Evolutionary conservation across 441 rosid species (phyloP).

Genomic region (Manihot esculenta): DNA sequence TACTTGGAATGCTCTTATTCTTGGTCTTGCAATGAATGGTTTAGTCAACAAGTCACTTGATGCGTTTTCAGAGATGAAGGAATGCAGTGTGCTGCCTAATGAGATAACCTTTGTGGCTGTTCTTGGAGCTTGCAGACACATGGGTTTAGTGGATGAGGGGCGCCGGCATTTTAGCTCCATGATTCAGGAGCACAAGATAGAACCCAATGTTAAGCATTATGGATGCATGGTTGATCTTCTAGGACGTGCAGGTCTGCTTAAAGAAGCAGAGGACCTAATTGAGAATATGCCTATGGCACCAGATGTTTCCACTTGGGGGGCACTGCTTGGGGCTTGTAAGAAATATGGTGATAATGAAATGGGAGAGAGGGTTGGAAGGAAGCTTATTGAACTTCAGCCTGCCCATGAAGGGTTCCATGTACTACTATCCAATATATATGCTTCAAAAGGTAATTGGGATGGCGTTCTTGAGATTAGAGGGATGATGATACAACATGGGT

Average conservation of each 20-base stretch:
- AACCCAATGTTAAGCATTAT: constrained; percentile 65
- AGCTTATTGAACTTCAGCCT: constrained; percentile 55
- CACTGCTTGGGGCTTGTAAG: constrained; percentile 61
- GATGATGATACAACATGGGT: constrained; percentile 45
- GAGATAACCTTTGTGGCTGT: constrained; percentile 57
- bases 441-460: constrained; percentile 57
- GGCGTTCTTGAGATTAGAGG: constrained; percentile 47
- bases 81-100: constrained; percentile 42
- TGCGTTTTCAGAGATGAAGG: constrained; percentile 50
- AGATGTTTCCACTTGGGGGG: constrained; percentile 71
- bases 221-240: constrained; percentile 80
- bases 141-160: constrained; percentile 61
- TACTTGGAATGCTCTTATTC: constrained; percentile 58
- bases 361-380: constrained; percentile 58
- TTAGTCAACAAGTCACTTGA: constrained; percentile 43
- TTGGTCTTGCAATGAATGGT: constrained; percentile 62
- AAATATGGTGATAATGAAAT: constrained; percentile 44
- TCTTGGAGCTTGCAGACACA: constrained; percentile 64
- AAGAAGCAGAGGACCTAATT: constrained; percentile 62
- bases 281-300: constrained; percentile 55
- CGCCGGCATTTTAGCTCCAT: constrained; percentile 42
- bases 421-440: constrained; percentile 54
- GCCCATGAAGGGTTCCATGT: constrained; percentile 60
- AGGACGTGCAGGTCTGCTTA: constrained; percentile 60
- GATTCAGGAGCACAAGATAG: constrained; percentile 40